phyloP scores from a whole-genome alignment of 202 grass and related monocot species.

The Saccharum hybrid region DNA sequence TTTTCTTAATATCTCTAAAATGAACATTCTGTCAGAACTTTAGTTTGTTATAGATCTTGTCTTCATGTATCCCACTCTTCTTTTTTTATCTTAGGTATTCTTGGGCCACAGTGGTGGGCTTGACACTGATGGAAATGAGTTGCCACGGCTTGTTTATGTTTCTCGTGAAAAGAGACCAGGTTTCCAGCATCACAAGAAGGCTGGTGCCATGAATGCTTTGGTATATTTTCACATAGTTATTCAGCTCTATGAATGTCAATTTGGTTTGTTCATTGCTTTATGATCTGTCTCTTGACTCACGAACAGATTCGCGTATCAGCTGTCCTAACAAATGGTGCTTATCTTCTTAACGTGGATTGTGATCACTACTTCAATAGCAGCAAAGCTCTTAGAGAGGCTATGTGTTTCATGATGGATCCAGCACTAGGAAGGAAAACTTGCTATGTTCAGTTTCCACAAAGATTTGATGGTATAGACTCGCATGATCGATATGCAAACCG shows the following conservation, averaged over 20 bases:
- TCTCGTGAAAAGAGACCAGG: conserved; percentile 99
- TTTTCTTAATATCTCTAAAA: conserved; percentile 26
- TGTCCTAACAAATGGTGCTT: conserved; percentile 96
- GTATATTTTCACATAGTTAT: conserved; percentile 49
- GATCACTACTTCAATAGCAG: conserved; percentile 99
- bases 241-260: neutral
- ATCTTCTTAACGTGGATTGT: conserved; percentile 99
- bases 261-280: conserved; percentile 1
- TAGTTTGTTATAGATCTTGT: neutral
- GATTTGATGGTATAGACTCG: conserved; percentile 97
- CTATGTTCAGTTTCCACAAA: conserved; percentile 98
- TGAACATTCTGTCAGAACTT: conserved; percentile 1
- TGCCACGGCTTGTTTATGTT: conserved; percentile 97
- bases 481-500: conserved; percentile 99
- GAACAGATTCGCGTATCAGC: conserved; percentile 91
- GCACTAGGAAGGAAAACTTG: conserved; percentile 89
- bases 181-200: conserved; percentile 99
- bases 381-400: conserved; percentile 98
- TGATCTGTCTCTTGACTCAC: conserved; percentile 40
- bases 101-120: conserved; percentile 95
- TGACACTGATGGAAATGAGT: conserved; percentile 96
- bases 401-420: conserved; percentile 99
- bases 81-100: conserved; percentile 69
- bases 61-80: conserved; percentile 34
- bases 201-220: conserved; percentile 99